Evolutionary conservation across 768 basidiomycete species (phyloP).

Genomic region (Infundibulicybe gibba): DNA sequence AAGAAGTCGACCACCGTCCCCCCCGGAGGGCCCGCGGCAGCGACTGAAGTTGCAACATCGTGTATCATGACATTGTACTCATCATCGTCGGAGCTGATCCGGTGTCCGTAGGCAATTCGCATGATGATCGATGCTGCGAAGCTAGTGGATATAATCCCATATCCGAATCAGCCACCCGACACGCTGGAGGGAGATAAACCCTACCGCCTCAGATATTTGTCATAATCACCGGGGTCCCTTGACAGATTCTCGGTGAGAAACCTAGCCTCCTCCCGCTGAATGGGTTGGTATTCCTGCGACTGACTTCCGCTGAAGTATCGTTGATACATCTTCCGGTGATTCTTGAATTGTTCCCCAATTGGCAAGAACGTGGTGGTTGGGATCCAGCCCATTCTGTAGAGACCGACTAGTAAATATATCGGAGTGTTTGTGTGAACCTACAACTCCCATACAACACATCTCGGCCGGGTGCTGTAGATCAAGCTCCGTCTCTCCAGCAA

Average conservation of each 20-base stretch:
- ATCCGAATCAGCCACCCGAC: no score
- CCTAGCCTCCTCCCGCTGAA: conserved; percentile 7
- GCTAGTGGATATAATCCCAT: no score
- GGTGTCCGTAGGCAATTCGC: conserved; percentile 12
- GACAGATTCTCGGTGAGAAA: conserved; percentile 1
- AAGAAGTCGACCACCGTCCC: no score
- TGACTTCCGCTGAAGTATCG: conserved; percentile 4
- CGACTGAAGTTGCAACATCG: conserved; percentile 3
- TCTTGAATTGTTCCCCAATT: neutral
- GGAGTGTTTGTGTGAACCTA: conserved; percentile 7
- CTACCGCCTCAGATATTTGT: no score
- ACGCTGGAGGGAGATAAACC: no score
- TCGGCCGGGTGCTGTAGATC: conserved; percentile 20
- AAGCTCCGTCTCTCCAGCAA: conserved; percentile 21
- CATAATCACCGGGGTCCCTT: neutral
- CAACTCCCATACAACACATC: conserved; percentile 14
- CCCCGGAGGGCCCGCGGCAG: conserved; percentile 3
- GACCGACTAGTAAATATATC: neutral
- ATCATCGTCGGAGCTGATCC: conserved; percentile 6
- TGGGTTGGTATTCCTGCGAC: no score
- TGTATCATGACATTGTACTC: conserved; percentile 5
- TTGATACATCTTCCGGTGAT: neutral
- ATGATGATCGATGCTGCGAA: no score
- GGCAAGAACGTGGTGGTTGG: neutral
- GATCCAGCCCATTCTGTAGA: neutral